A percentile compares a stretch with the other conserved stretches of the same genome.
Evolutionary conservation across 352 stramenopile species (phyloP).

Genomic region (Phytophthora parvispora): DNA sequence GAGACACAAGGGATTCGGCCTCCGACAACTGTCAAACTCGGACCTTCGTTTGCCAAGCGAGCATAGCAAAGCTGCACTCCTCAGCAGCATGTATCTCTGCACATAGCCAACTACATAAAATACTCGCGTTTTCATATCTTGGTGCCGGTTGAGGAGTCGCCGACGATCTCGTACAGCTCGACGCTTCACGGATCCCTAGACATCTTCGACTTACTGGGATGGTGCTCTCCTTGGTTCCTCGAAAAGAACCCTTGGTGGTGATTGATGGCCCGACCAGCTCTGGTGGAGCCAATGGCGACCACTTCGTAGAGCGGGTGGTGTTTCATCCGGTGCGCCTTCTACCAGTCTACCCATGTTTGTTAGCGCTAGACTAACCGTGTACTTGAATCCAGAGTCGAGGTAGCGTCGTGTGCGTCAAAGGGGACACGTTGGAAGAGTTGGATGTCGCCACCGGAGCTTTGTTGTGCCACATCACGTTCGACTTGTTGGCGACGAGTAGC

Average conservation of each 20-base stretch:
- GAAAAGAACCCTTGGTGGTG: constrained; percentile 30
- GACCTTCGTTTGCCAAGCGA: neutral
- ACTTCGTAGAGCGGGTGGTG: constrained; percentile 36
- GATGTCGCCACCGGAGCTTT: constrained; percentile 63
- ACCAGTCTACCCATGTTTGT: neutral
- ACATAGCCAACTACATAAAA: neutral
- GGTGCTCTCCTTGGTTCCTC: constrained; percentile 31
- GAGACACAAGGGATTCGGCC: constrained; percentile 43
- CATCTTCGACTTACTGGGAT: constrained; percentile 18
- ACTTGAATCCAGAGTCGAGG: constrained; percentile 38
- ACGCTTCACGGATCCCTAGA: constrained; percentile 10
- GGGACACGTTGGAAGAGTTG: constrained; percentile 68
- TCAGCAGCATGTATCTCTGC: neutral
- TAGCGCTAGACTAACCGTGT: neutral
- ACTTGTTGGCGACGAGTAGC: constrained; percentile 51
- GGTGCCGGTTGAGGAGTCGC: constrained; percentile 24
- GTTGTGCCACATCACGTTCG: constrained; percentile 72
- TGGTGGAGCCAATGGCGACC: constrained; percentile 3
- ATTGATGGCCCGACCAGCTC: constrained; percentile 28
- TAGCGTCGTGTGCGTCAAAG: constrained; percentile 66
- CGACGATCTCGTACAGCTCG: constrained; percentile 9
- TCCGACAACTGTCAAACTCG: constrained; percentile 36
- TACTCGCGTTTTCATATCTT: constrained; percentile 20
- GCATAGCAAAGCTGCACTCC: neutral
- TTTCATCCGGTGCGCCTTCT: constrained; percentile 38